phyloP scores from a whole-genome alignment of 257 asterid genomes.

The Jaltomata sinuosa region DNA sequence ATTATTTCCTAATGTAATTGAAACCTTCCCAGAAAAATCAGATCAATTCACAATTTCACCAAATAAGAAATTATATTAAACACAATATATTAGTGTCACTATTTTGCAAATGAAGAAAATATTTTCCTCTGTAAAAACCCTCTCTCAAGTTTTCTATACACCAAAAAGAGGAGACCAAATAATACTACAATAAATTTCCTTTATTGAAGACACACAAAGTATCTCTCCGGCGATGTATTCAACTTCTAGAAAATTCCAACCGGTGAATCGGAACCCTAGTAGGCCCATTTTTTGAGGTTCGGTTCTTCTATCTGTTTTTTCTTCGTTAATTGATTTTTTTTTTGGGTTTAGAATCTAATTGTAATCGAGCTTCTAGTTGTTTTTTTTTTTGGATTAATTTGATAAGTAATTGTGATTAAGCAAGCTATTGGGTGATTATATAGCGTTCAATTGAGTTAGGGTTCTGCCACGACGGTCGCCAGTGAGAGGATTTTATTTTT shows the following conservation, averaged over 20 bases:
- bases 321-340: background rate
- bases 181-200: background rate
- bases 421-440: background rate
- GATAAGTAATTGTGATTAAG: background rate
- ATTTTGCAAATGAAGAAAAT: background rate
- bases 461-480: background rate
- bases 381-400: background rate
- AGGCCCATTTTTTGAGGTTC: conserved; percentile 12
- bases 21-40: no score
- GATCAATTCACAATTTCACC: background rate
- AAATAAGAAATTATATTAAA: no score
- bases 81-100: background rate
- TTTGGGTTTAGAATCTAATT: background rate
- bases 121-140: conserved; percentile 26
- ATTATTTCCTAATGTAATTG: no score
- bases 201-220: background rate
- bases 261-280: conserved; percentile 18
- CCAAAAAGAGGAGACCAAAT: background rate
- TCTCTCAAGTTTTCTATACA: conserved; percentile 16
- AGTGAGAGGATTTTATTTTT: background rate
- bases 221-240: background rate
- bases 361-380: background rate
- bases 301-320: background rate
- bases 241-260: background rate
- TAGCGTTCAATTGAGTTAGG: background rate